Base-by-base conservation (phyloP, 2,329 filamentous ascomycete genomes). In the Pseudogymnoascus sp. region DNA sequence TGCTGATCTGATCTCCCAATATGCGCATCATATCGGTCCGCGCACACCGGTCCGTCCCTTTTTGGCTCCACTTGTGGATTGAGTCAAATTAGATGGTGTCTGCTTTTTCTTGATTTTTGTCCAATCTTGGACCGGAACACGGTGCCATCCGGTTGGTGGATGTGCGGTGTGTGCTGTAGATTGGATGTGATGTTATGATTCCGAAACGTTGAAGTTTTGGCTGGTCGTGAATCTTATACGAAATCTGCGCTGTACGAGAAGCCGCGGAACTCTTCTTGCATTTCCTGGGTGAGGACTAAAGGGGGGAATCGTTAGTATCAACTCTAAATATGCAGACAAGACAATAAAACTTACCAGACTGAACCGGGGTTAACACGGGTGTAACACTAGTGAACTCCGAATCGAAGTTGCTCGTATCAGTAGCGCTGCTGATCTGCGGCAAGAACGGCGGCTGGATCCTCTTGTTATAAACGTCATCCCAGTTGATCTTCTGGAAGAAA, bases 371-470 rank as follows among this genome's bases (percentile, higher is more conserved):
- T 69, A 99, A 83, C 63, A 99, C 95, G 1, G 95, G 95, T 43
- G 95, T 99, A 62, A 99, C 95, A 73, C 93, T 97, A 1, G 95
- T 99, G 74, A 99, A 99, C 75, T 99, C 95, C 55, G 90, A 91
- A 75, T 99, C 95, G 76, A 99, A 99, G 79, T 99, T 99, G 82
- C 93, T 97, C n/a, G 95, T 99, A 79, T 99, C 95, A 45, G 95
- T 97, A 7, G 93, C 85, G 74, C 85, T 96, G 77, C 89, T 95
- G 71, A 99, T 96, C 38, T 86, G 85, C 16, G 95, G 95, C 75
- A 93, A 77, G 80, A 97, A 97, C 0, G 95, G 95, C 61, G 95
- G 89, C 61, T 87, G 84, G 18, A 97, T 86, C 37, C 91, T 86
- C 85, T 97, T 99, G 79, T 97, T 85, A 76, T 97, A 97, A 65